Percentiles rank a stretch among this genome's conserved stretches.
phyloP scores from a whole-genome alignment of 1,139 yeast species.

The Blastobotrys persicus region DNA sequence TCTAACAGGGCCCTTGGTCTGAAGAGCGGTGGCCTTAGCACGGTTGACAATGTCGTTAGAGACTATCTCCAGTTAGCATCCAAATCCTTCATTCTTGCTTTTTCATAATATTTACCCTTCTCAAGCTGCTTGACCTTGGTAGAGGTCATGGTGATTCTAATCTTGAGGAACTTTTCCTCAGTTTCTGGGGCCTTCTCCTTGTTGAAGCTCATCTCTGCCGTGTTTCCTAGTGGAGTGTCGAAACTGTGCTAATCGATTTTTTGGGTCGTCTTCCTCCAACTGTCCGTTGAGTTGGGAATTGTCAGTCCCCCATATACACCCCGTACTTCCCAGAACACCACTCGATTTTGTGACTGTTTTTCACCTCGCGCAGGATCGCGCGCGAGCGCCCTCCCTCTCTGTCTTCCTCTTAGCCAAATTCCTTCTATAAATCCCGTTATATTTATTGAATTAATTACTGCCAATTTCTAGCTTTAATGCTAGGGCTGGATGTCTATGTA shows the following conservation, averaged over 20 bases:
- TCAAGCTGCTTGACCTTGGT: constrained; percentile 99
- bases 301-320: neutral
- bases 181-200: constrained; percentile 73
- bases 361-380: neutral
- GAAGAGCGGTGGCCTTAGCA: constrained; percentile 78
- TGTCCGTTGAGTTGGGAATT: constrained; percentile 6
- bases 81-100: neutral
- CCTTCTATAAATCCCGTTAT: no score
- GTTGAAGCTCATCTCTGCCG: constrained; percentile 38
- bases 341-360: neutral
- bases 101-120: constrained; percentile 47
- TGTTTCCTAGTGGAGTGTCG: constrained; percentile 12
- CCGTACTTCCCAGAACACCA: neutral
- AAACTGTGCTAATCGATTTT: constrained; percentile 10
- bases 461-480: no score
- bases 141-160: constrained; percentile 98
- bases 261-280: constrained; percentile 1
- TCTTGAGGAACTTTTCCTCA: constrained; percentile 88
- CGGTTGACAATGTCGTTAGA: constrained; percentile 86
- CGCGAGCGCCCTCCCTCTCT: no score
- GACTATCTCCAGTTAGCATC: constrained; percentile 37
- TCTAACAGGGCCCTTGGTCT: constrained; percentile 93
- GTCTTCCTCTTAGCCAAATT: no score
- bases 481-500: no score
- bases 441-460: no score